Evolutionary conservation across 1,284 basidiomycete species (phyloP).

Genomic region (Sanghuangporus weigelae): DNA sequence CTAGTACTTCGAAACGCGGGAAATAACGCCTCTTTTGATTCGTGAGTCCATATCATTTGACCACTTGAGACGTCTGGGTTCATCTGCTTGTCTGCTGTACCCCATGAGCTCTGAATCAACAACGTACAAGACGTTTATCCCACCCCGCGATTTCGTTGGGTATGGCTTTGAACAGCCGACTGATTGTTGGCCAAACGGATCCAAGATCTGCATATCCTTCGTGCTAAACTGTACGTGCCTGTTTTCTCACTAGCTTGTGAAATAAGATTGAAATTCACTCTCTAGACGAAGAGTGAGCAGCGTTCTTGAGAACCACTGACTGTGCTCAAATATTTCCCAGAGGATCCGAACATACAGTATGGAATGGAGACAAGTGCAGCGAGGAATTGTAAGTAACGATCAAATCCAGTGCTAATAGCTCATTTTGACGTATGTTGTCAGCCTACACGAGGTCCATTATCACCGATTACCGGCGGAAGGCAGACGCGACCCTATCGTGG

Average conservation of each 20-base stretch:
- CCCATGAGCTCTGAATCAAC: not conserved
- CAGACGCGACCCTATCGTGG: not conserved
- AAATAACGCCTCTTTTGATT: not conserved
- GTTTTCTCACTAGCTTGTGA: slow-evolving; percentile 16
- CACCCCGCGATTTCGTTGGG: slow-evolving; percentile 27
- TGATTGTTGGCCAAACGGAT: slow-evolving; percentile 32
- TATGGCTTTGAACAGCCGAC: slow-evolving; percentile 30
- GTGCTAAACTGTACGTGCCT: slow-evolving; percentile 35
- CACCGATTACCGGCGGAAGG: not conserved
- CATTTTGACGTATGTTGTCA: not conserved
- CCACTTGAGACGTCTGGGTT: not conserved
- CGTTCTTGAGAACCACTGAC: not conserved
- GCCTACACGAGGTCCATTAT: not conserved
- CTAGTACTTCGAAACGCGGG: not conserved
- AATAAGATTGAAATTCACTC: not conserved
- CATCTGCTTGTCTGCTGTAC: not conserved
- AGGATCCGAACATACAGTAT: not conserved
- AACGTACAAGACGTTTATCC: not conserved
- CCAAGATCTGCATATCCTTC: slow-evolving; percentile 30
- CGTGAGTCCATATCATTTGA: not conserved
- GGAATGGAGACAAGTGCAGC: not conserved
- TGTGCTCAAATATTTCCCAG: not conserved
- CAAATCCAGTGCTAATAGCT: not conserved
- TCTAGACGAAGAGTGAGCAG: not conserved
- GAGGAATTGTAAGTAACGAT: not conserved